Evolutionary conservation across 2,329 filamentous ascomycete genomes (phyloP).

Genomic region (Exophiala lecanii-corni): DNA sequence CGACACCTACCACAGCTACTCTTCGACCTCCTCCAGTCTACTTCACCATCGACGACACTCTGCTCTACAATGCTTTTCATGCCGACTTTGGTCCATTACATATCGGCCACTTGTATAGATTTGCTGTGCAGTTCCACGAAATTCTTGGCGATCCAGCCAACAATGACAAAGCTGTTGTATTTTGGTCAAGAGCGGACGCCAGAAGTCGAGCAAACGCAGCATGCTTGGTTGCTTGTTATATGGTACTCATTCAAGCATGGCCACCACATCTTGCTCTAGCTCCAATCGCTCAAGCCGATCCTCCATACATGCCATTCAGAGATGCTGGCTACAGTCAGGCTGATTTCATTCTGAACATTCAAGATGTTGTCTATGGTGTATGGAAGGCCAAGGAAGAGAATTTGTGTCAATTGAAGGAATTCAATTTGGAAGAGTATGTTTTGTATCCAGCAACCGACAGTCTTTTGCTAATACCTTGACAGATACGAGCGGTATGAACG

Average conservation of each 20-base stretch:
- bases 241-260: slow-evolving; percentile 98
- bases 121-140: slow-evolving; percentile 92
- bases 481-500: slow-evolving; percentile 90
- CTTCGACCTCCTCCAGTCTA: slow-evolving; percentile 68
- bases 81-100: slow-evolving; percentile 97
- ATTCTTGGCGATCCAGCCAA: slow-evolving; percentile 88
- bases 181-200: slow-evolving; percentile 90
- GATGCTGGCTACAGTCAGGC: slow-evolving; percentile 98
- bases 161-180: slow-evolving; percentile 83
- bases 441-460: not conserved
- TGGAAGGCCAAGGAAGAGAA: slow-evolving; percentile 98
- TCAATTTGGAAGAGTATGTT: slow-evolving; percentile 80
- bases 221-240: slow-evolving; percentile 93
- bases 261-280: slow-evolving; percentile 91
- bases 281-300: slow-evolving; percentile 93
- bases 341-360: slow-evolving; percentile 90
- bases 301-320: slow-evolving; percentile 96
- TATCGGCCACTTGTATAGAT: slow-evolving; percentile 94
- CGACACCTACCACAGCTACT: slow-evolving; percentile 50
- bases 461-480: slow-evolving; percentile 1
- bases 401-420: slow-evolving; percentile 85
- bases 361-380: slow-evolving; percentile 96
- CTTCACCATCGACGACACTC: slow-evolving; percentile 87
- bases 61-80: slow-evolving; percentile 97
- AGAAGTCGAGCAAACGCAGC: slow-evolving; percentile 87